Conservation (phyloP, 139 green algal species). For the Coelastrella sp. region DNA sequence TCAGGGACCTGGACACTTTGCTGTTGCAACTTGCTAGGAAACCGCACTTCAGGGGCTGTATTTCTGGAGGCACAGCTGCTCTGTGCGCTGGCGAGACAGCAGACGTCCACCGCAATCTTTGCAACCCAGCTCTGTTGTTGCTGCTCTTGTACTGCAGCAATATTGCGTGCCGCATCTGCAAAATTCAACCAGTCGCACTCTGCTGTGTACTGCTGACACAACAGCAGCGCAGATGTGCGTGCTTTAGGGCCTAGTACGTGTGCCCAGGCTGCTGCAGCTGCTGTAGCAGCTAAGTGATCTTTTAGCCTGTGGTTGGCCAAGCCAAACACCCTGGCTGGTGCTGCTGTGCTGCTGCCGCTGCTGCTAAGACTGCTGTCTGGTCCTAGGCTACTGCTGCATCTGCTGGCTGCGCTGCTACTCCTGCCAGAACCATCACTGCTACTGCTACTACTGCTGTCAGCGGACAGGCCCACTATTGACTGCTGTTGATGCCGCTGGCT, state of each 20-base stretch:
- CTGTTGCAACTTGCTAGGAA: too few species aligned
- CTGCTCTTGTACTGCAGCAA: too few species aligned
- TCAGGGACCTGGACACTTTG: too few species aligned
- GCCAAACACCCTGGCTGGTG: not conserved
- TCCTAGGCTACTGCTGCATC: too few species aligned
- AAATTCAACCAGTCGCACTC: not conserved
- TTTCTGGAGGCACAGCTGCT: too few species aligned
- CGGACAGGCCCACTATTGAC: not conserved
- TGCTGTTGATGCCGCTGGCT: not conserved
- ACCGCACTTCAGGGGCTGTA: too few species aligned
- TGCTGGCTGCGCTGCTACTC: too few species aligned
- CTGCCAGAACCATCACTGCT: not conserved
- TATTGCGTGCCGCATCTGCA: not conserved
- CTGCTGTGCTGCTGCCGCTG: not conserved
- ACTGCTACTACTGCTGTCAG: not conserved
- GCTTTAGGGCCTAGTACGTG: not conserved
- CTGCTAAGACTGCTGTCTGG: too few species aligned
- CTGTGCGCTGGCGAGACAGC: too few species aligned
- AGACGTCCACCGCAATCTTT: too few species aligned
- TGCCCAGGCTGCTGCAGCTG: slow-evolving; percentile 27
- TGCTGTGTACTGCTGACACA: not conserved
- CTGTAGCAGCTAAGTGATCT: not conserved
- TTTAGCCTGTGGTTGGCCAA: slow-evolving; percentile 9
- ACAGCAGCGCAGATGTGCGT: not conserved
- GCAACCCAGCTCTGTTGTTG: too few species aligned